A percentile compares a stretch with the other conserved stretches of the same genome.
Conservation (phyloP, 768 basidiomycete genomes). For the Leccinum fibrillosum region DNA sequence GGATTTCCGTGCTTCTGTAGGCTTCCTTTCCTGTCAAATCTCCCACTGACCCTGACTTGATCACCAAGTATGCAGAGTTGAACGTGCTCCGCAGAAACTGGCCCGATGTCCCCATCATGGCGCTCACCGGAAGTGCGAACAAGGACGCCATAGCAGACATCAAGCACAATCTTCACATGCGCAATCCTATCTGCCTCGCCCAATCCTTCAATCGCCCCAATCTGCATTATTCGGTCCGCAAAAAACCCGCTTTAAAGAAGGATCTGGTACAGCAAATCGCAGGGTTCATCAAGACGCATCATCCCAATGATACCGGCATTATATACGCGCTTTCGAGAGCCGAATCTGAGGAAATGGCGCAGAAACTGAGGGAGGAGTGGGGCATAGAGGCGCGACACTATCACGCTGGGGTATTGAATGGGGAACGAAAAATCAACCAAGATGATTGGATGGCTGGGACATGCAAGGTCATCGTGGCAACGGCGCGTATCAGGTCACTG, state of each 20-base stretch:
- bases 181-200: constrained; percentile 51
- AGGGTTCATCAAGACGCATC: constrained; percentile 58
- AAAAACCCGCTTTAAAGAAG: constrained; percentile 42
- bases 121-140: constrained; percentile 94
- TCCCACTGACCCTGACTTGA: constrained; percentile 10
- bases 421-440: constrained; percentile 62
- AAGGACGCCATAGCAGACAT: constrained; percentile 76
- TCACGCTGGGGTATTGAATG: constrained; percentile 72
- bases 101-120: constrained; percentile 88
- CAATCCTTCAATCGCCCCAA: constrained; percentile 97
- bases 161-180: constrained; percentile 61
- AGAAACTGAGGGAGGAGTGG: constrained; percentile 53
- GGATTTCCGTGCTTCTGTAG: constrained; percentile 81
- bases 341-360: constrained; percentile 80
- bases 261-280: constrained; percentile 60
- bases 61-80: constrained; percentile 62
- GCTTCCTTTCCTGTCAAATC: constrained; percentile 22
- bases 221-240: constrained; percentile 66
- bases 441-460: constrained; percentile 70
- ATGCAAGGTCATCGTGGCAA: constrained; percentile 87
- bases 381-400: constrained; percentile 72
- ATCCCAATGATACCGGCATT: constrained; percentile 67
- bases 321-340: constrained; percentile 76
- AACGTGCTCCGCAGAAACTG: constrained; percentile 68
- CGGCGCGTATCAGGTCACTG: constrained; percentile 48